Base-by-base conservation (phyloP, 345 rosid genomes). In the Eucalyptus marginata region DNA sequence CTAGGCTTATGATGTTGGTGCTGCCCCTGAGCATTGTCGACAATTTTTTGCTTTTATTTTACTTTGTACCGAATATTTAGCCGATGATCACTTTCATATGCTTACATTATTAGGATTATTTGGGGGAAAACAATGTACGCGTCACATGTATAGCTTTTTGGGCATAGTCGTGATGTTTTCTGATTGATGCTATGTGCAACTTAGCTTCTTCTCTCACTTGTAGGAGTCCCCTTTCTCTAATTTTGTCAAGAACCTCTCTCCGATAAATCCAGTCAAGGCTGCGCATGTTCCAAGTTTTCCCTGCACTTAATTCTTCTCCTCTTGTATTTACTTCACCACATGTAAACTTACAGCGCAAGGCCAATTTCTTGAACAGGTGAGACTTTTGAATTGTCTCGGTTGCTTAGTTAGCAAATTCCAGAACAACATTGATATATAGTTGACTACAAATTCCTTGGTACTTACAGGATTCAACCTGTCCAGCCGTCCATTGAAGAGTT, bases 201-300 rank as follows among this genome's bases (percentile, higher is more conserved):
- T 81, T 81, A 36, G 29, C 80, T 79, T 87, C 87, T 76, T 88
- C 25, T 47, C 49, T 91, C 51, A 87, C 80, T 87, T 89, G 89
- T 90, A 93, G 95, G 94, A 94, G 87, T 93, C 95, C 31, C 94
- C 94, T 5, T 92, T 88, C 87, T 91, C 92, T n/a, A 90, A 90
- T 89, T 92, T 46, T 76, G 12, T 88, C 7, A 92, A 91, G 92
- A 94, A 87, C 58, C 89, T 92, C 88, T 93, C 94, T 27, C 94
- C 94, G 31, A 92, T 94, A 50, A 88, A 91, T 89, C 89, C 89
- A 31, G 90, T 88, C 83, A 90, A 91, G 81, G 88, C 56, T 79
- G 88, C 86, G 8, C 90, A 86, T 88, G 90, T 88, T 43, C 88
- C 90, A 90, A 80, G 92, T 91, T 36, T 90, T 92, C 84, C 40